phyloP scores from a whole-genome alignment of 306 rosid species.

The Castanea sativa region DNA sequence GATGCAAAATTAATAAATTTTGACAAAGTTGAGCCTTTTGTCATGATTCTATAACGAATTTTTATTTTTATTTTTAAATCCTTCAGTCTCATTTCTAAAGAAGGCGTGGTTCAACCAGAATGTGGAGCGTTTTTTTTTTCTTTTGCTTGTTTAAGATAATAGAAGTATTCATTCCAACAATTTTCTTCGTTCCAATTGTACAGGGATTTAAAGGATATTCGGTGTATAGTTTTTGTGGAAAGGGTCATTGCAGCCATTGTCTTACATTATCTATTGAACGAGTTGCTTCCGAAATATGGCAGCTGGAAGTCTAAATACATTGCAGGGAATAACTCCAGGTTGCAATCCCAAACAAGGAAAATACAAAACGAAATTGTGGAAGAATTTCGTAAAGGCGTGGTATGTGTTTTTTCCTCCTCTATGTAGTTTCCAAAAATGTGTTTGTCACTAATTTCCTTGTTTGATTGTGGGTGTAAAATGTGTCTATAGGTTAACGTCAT shows the following conservation, averaged over 20 bases:
- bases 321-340: conserved; percentile 50
- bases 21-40: background rate
- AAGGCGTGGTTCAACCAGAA: background rate
- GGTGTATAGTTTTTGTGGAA: conserved; percentile 85
- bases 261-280: conserved; percentile 48
- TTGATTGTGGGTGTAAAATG: conserved; percentile 11
- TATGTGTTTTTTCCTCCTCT: conserved; percentile 27
- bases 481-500: conserved; percentile 69
- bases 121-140: background rate
- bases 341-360: conserved; percentile 59
- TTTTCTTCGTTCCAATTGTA: background rate
- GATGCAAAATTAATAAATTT: background rate
- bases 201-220: conserved; percentile 58
- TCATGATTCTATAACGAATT: background rate
- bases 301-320: conserved; percentile 73
- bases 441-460: conserved; percentile 6
- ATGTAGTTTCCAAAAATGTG: background rate
- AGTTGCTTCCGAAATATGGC: conserved; percentile 56
- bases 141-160: background rate
- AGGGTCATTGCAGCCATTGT: conserved; percentile 75
- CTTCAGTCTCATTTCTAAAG: background rate
- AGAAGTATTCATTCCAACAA: background rate
- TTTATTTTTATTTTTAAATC: background rate
- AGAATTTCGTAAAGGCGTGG: conserved; percentile 77
- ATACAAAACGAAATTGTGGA: conserved; percentile 72